A percentile compares a stretch with the other conserved stretches of the same genome.
phyloP scores from a whole-genome alignment of 2,329 filamentous ascomycete species.

The Arachnomyces sp. region DNA sequence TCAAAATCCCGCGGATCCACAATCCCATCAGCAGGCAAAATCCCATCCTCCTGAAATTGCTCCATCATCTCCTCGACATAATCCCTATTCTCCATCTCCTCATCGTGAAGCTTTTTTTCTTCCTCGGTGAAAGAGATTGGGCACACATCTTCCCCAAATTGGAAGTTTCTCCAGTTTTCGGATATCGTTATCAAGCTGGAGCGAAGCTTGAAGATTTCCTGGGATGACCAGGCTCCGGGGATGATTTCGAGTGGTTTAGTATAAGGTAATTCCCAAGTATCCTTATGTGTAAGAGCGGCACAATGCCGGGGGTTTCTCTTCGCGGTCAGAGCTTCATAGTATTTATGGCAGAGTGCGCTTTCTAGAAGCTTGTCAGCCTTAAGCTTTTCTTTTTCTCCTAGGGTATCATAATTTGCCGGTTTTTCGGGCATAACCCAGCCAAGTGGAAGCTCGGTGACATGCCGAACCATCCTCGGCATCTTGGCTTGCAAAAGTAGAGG shows the following conservation, averaged over 20 bases:
- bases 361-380: too few species aligned
- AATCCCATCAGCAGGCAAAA: neutral
- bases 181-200: neutral
- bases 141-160: neutral
- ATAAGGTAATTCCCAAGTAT: too few species aligned
- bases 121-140: neutral
- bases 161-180: neutral
- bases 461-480: neutral
- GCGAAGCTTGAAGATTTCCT: neutral
- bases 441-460: neutral
- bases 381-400: too few species aligned
- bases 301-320: too few species aligned
- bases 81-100: neutral
- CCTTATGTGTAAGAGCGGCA: too few species aligned
- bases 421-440: neutral
- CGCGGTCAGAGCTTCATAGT: too few species aligned
- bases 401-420: neutral
- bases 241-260: neutral
- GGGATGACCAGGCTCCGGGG: neutral
- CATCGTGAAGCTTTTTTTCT: neutral
- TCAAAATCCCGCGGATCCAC: neutral
- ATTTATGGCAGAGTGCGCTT: too few species aligned
- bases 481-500: too few species aligned
- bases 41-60: neutral
- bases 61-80: neutral